phyloP scores from a whole-genome alignment of 805 yeast species.

The Scheffersomyces amazonensis region DNA sequence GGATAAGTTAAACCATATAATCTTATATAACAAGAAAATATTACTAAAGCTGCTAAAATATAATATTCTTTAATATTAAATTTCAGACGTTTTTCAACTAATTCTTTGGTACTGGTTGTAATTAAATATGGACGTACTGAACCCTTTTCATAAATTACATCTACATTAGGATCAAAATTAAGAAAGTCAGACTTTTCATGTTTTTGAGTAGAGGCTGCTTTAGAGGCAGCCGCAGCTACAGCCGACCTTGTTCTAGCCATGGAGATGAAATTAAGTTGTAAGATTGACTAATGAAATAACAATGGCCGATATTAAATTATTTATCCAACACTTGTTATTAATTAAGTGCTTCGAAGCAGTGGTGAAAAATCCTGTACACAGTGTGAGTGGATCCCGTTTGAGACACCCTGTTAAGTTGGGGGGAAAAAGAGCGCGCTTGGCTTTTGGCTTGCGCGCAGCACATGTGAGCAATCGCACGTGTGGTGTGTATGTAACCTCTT shows the following conservation, averaged over 20 bases:
- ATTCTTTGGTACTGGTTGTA: constrained; percentile 45
- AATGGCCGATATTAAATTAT: no score
- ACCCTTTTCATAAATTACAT: constrained; percentile 9
- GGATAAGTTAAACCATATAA: constrained; percentile 63
- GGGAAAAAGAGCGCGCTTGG: no score
- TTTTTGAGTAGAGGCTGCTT: constrained; percentile 1
- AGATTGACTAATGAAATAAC: no score
- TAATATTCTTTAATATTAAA: constrained; percentile 23
- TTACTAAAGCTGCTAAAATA: constrained; percentile 35
- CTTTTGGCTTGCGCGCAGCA: no score
- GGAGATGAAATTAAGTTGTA: no score
- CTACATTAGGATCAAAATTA: constrained; percentile 6
- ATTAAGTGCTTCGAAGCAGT: no score
- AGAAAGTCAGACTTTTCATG: constrained; percentile 1
- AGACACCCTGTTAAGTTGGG: no score
- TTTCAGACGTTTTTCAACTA: constrained; percentile 41
- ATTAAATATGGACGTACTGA: constrained; percentile 47
- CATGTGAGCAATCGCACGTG: no score
- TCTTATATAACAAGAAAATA: constrained; percentile 59
- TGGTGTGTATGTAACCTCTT: no score
- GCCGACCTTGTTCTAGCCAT: constrained; percentile 4
- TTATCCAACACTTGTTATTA: no score
- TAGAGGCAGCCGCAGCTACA: constrained; percentile 2
- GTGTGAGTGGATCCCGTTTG: no score
- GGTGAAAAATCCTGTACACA: no score